These are phyloP conservation scores for Scheffersomyces titani DNA, from an alignment of 1,139 yeast species.

Conservation along the genomic window DNA sequence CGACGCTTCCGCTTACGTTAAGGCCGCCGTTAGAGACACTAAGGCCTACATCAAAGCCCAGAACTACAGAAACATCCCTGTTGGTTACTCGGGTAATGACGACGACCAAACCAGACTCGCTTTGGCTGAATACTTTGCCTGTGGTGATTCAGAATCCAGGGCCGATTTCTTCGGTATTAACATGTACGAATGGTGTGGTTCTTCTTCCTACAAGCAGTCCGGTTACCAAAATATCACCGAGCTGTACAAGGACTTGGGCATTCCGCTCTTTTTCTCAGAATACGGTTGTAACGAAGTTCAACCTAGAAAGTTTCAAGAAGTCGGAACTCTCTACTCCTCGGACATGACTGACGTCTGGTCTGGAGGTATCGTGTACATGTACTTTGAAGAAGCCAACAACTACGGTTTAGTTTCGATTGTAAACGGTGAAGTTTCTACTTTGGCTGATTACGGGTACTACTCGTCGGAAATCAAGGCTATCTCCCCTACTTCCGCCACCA, in stretches of 20 bases:
- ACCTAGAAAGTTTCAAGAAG: conserved; percentile 72
- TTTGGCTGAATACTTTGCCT: conserved; percentile 79
- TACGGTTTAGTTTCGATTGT: conserved; percentile 73
- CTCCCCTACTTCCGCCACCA: conserved; percentile 35
- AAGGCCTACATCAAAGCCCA: conserved; percentile 69
- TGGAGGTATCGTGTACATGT: conserved; percentile 91
- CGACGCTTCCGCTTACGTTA: conserved; percentile 72
- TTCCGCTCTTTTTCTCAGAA: conserved; percentile 86
- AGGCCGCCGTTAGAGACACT: conserved; percentile 91
- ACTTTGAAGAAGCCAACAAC: conserved; percentile 71
- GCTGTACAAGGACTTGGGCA: conserved; percentile 62
- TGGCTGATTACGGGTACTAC: conserved; percentile 49
- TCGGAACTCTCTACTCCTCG: conserved; percentile 44
- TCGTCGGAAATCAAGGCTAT: conserved; percentile 61
- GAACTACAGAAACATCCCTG: conserved; percentile 77
- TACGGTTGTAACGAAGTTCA: conserved; percentile 69
- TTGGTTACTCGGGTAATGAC: conserved; percentile 93
- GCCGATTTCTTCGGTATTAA: conserved; percentile 91
- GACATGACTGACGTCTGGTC: conserved; percentile 74
- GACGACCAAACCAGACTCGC: conserved; percentile 70
- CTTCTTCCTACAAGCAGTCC: conserved; percentile 61
- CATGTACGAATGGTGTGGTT: conserved; percentile 92
- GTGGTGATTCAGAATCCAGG: conserved; percentile 63
- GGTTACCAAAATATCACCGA: conserved; percentile 68
- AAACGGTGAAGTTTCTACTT: conserved; percentile 40